Evolutionary conservation across 2,329 filamentous ascomycete genomes (phyloP), one percentile per base, ranked within the genome.

Genomic region (Nothophaeocryptopus gaeumannii): DNA sequence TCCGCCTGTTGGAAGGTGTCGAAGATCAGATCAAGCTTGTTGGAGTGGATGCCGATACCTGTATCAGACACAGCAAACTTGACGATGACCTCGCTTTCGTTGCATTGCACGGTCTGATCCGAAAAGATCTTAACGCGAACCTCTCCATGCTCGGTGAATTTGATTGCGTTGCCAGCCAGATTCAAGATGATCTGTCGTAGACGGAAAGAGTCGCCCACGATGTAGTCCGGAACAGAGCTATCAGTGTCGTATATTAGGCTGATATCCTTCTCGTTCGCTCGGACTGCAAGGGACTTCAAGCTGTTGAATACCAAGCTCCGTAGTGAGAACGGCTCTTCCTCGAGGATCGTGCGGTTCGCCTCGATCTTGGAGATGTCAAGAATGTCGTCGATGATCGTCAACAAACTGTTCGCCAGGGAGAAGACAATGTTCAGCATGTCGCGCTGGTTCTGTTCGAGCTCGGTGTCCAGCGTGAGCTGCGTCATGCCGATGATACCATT

Each of bases 361-460:
- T 97, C 93, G 61, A 99, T 85, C 72, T 85, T 85, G 16, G 80
- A 83, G 54, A 85, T 85, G 68, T 85, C 82, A 50, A 84, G 73
- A 59, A 85, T 84, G 60, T 84, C 81, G 68, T 99, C 92, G 65
- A 99, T 97, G 62, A 99, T 97, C 42, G 92, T 97, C 63, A 99
- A 75, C 62, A 99, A 75, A 72, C 92, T 96, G 74, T 96, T 96
- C 59, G 92, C 93, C 60, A 97, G 77, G 65, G 95, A 95, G 72
- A 96, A 92, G 61, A 99, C 92, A 64, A 96, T 96, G 62, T 96
- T 97, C 70, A 97, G 76, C 92, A 97, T 97, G 73, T 99, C 93
- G 61, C 93, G 85, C 65, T 96, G 93, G 64, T 96, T 95, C 65
- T 91, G 88, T 39, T 91, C 96, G 51, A 99, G 78, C 67, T 97